phyloP scores from a whole-genome alignment of 148 eudicot genomes.

The Rhododendron williamsianum region DNA sequence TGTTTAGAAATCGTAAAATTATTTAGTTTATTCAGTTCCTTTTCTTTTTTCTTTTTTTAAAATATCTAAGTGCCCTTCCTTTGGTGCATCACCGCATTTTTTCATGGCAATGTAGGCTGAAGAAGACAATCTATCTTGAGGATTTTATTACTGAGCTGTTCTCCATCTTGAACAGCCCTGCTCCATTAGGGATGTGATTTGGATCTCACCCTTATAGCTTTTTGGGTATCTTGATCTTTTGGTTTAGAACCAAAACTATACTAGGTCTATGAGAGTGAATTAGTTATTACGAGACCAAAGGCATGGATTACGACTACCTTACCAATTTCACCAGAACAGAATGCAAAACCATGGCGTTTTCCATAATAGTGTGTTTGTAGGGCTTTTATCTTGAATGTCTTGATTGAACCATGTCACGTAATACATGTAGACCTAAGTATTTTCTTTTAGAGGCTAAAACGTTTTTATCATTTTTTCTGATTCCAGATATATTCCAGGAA shows the following conservation, averaged over 20 bases:
- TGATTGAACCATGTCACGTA: background rate
- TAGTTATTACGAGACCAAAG: background rate
- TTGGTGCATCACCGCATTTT: background rate
- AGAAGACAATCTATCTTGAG: background rate
- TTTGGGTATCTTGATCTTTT: background rate
- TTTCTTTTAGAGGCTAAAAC: background rate
- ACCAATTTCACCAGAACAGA: background rate
- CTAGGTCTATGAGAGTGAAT: background rate
- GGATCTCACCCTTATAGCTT: background rate
- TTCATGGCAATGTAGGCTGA: background rate
- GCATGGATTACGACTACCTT: background rate
- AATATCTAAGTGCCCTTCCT: background rate
- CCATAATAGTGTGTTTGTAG: background rate
- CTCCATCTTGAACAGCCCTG: background rate
- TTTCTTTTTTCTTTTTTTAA: background rate
- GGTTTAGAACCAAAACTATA: background rate
- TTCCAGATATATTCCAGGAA: constrained; percentile 96
- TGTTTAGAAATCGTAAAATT: background rate
- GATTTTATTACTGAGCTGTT: background rate
- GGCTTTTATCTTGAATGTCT: background rate
- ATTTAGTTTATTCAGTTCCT: background rate
- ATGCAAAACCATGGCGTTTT: background rate
- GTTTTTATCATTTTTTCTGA: constrained; percentile 9
- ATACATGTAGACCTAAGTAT: background rate
- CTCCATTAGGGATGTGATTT: background rate